Evolutionary conservation across 73 alveolate species (phyloP), one percentile per base, ranked within the genome.

Genomic region (Blepharisma stoltei): DNA sequence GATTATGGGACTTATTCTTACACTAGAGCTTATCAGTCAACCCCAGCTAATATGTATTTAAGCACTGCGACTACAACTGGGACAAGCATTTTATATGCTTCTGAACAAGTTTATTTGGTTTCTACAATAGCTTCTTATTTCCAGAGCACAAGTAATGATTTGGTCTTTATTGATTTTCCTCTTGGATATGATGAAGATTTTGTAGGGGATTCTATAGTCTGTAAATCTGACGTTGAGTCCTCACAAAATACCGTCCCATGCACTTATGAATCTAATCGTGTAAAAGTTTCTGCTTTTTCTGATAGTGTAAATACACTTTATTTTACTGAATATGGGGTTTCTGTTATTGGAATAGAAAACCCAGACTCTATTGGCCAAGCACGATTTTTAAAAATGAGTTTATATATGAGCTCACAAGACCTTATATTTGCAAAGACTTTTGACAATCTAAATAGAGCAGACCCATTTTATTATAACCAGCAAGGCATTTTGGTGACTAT

Each of bases 201-300:
- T 60, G 45, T 60, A 14, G 45, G 73, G 2, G 46, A 60, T 20
- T 14, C 14, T 8, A 60, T 60, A 3, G 46, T 9, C 14, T 60
- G 73, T 60, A 18, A 20, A n/a, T 14, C 73, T 1, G 66, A 52
- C 2, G 14, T 60, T 20, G 23, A 60, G n/a, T 14, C n/a, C 45
- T n/a, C 14, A 9, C 14, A 60, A 60, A 25, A 38, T n/a, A 9
- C 37, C 2, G 23, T 14, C 2, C 14, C 73, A 14, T 60, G 73
- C 23, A 14, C 73, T 20, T 60, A 60, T 25, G 73, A 60, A 25
- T 38, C 73, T 18, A 60, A 60, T 25, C 73, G 73, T 14, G 73
- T 60, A 0, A 60, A 60, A 25, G 5, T 60, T 38, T 25, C 2
- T 1, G 73, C 73, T 25, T 60, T 60, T 60, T 8, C 14, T 18